Evolutionary conservation across 345 rosid genomes (phyloP).

Genomic region (Physaria fendleri): DNA sequence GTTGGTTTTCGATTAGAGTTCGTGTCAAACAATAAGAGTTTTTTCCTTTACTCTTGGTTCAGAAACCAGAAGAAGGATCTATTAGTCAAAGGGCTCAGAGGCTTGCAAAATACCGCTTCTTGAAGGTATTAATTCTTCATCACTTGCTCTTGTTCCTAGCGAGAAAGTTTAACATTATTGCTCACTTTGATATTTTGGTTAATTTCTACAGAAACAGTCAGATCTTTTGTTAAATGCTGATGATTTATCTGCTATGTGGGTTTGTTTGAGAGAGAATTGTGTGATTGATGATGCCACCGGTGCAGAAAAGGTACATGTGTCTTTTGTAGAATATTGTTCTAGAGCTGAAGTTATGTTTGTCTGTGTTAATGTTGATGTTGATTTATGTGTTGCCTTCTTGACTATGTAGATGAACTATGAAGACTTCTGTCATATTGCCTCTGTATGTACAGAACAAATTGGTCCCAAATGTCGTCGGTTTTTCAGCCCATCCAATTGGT

Average conservation of each 20-base stretch:
- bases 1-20: not conserved
- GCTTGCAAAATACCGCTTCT: constrained; percentile 87
- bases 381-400: constrained; percentile 2
- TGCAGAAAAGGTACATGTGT: constrained; percentile 80
- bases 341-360: constrained; percentile 4
- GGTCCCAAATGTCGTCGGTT: constrained; percentile 96
- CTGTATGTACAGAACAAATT: constrained; percentile 94
- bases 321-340: not conserved
- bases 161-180: too few relatives aligned
- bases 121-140: constrained; percentile 47
- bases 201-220: constrained; percentile 79
- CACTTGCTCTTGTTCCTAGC: too few relatives aligned
- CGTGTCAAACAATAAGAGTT: not conserved
- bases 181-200: not conserved
- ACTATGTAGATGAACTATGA: constrained; percentile 88
- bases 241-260: constrained; percentile 99
- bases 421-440: constrained; percentile 97
- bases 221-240: constrained; percentile 93
- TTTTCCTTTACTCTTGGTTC: constrained; percentile 29
- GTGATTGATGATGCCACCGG: constrained; percentile 97
- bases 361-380: constrained; percentile 2
- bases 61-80: constrained; percentile 99
- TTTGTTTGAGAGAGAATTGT: constrained; percentile 96
- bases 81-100: constrained; percentile 90
- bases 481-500: constrained; percentile 98